A percentile compares a stretch with the other conserved stretches of the same genome.
phyloP scores from a whole-genome alignment of 2,329 filamentous ascomycete genomes.

The Fusarium pseudocircinatum region DNA sequence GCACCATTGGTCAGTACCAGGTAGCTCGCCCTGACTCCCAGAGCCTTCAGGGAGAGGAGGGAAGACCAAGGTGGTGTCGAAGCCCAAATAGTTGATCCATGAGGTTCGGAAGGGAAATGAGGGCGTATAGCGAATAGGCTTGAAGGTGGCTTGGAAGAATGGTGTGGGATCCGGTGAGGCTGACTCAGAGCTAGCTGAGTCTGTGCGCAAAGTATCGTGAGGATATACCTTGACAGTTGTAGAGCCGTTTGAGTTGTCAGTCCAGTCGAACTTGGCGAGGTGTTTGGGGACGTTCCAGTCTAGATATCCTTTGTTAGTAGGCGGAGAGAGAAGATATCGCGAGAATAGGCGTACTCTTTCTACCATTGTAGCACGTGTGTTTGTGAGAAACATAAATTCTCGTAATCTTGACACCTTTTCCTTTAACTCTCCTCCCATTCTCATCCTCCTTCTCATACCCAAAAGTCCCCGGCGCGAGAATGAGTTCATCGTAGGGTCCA shows the following conservation, averaged over 20 bases:
- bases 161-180: slow-evolving; percentile 47
- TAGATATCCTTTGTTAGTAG: slow-evolving; percentile 30
- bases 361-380: slow-evolving; percentile 62
- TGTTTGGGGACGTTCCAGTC: slow-evolving; percentile 68
- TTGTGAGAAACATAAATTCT: slow-evolving; percentile 65
- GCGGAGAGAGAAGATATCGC: neutral
- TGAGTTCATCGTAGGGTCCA: slow-evolving; percentile 64
- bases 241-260: slow-evolving; percentile 47
- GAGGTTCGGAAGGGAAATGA: slow-evolving; percentile 55
- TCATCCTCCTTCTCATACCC: slow-evolving; percentile 52
- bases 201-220: slow-evolving; percentile 48
- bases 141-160: slow-evolving; percentile 59
- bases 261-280: slow-evolving; percentile 61
- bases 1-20: slow-evolving; percentile 59
- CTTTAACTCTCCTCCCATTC: slow-evolving; percentile 45
- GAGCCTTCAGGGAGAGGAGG: slow-evolving; percentile 58
- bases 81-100: slow-evolving; percentile 52
- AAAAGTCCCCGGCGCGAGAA: slow-evolving; percentile 59
- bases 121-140: slow-evolving; percentile 53
- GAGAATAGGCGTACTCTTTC: slow-evolving; percentile 52
- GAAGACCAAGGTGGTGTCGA: slow-evolving; percentile 56
- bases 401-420: slow-evolving; percentile 55
- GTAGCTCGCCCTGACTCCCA: slow-evolving; percentile 53
- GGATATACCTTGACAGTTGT: slow-evolving; percentile 57
- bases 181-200: slow-evolving; percentile 45